Conservation (phyloP, 768 basidiomycete genomes). For the Tricholoma hemisulphureum region DNA sequence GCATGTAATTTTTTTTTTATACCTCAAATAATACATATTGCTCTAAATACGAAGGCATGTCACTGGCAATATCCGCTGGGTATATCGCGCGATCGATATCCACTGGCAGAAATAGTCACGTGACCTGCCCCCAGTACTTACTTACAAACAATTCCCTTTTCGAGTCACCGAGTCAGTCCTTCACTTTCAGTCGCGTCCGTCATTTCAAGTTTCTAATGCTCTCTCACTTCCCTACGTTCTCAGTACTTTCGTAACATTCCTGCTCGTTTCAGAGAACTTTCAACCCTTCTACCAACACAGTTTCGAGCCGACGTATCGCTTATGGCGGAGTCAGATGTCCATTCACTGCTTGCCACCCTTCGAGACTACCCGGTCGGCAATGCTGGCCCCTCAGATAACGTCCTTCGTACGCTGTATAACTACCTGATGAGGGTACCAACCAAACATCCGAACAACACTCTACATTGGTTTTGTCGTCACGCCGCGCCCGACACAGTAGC, state of each 20-base stretch:
- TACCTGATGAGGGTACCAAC: conserved; percentile 50
- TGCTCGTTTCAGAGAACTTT: neutral
- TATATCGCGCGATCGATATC: too few species aligned
- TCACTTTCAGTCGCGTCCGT: conserved; percentile 2
- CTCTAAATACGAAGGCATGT: too few species aligned
- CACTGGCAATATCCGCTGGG: too few species aligned
- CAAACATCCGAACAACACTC: conserved; percentile 34
- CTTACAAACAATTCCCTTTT: neutral
- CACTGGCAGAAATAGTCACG: too few species aligned
- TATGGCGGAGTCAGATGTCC: conserved; percentile 34
- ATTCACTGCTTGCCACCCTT: conserved; percentile 50
- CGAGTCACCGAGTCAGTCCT: neutral
- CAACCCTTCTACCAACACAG: neutral
- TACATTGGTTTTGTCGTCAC: conserved; percentile 83
- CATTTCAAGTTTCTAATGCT: neutral
- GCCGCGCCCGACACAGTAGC: conserved; percentile 56
- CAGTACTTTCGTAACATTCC: neutral
- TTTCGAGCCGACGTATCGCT: neutral
- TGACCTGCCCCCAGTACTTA: too few species aligned
- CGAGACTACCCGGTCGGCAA: conserved; percentile 60
- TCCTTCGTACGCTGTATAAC: conserved; percentile 49
- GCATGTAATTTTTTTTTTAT: too few species aligned
- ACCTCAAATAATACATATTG: too few species aligned
- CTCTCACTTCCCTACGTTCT: neutral
- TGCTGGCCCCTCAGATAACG: conserved; percentile 42